Evolutionary conservation across 441 rosid genomes (phyloP).

Genomic region (Adansonia rubrostipa): DNA sequence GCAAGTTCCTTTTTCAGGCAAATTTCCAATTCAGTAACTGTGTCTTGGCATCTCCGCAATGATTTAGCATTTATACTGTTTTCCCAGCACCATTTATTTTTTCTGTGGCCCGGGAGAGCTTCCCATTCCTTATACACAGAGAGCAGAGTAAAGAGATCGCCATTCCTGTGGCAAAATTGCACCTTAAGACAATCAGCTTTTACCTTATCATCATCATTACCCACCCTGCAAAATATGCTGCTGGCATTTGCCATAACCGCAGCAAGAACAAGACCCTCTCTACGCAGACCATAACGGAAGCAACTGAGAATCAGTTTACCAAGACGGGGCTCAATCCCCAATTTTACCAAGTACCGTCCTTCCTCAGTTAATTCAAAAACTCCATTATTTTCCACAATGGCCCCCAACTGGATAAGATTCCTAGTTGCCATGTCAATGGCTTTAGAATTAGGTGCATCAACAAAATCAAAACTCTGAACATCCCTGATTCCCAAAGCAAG

Average conservation of each 20-base stretch:
- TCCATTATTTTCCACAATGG: constrained; percentile 48
- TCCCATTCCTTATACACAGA: constrained; percentile 88
- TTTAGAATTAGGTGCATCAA: constrained; percentile 77
- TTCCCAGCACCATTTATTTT: constrained; percentile 92
- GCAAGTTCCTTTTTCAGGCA: constrained; percentile 72
- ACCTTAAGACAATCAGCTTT: constrained; percentile 88
- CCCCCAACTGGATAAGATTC: constrained; percentile 87
- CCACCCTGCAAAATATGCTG: constrained; percentile 91
- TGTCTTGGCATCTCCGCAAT: constrained; percentile 83
- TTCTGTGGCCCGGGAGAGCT: constrained; percentile 46
- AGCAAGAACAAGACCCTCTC: constrained; percentile 92
- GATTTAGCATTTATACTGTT: constrained; percentile 93
- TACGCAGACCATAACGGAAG: constrained; percentile 51
- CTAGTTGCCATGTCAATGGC: constrained; percentile 71
- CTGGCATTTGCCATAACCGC: constrained; percentile 92
- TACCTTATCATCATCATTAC: constrained; percentile 63
- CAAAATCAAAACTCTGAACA: constrained; percentile 73
- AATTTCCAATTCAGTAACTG: constrained; percentile 68
- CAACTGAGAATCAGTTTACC: constrained; percentile 80
- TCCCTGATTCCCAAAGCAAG: constrained; percentile 70
- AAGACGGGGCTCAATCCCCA: constrained; percentile 90
- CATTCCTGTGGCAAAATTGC: constrained; percentile 74
- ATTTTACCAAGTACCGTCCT: constrained; percentile 68
- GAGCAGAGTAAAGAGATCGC: constrained; percentile 88
- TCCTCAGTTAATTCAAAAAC: constrained; percentile 62